Evolutionary conservation across 345 rosid species (phyloP), one percentile per base, ranked within the genome.

Genomic region (Geranium brycei): DNA sequence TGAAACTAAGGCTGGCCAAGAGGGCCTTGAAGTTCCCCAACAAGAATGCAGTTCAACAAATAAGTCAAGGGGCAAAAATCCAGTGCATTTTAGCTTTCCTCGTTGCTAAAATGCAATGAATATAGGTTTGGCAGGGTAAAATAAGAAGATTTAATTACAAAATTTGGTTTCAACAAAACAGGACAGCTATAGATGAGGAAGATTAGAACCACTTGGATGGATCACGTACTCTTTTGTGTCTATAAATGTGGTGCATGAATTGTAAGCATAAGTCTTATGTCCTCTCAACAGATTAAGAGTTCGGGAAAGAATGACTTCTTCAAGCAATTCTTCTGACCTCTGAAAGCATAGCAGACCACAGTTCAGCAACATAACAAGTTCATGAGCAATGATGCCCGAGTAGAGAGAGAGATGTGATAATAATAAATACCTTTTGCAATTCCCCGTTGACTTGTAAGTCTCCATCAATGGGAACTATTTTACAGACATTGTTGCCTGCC

Each of bases 381-480:
- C 53, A 10, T 47, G 28, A 1, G 28, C 15, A 8, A 3, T 47
- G 13, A 47, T 47, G 3, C 13, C 13, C 0, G 53, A 47, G 53
- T 13, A 47, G 53, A 47, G 53, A 47, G 51, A 41, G 35, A 28
- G 40, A 62, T 59, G 32, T 53, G 15, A 17, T 47, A 30, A 19
- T 1, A 31, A 35, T 61, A 57, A 17, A 40, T 78, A 90, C 97
- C 99, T 93, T 93, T 72, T 90, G 97, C 47, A 87, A 70, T 82
- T 90, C 99, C 59, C 96, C 99, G 60, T 93, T 90, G 30, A 93
- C 97, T 71, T 66, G 81, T 32, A 85, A 66, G 61, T 93, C 92
- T 61, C 97, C 99, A 73, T 90, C 96, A 64, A 93, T 77, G 59
- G 99, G 99, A 73, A 93, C 99, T 74, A 93, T 79, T 82, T 93